Conservation (phyloP, 2,329 filamentous ascomycete genomes). For the Leptographium galeiforme region DNA sequence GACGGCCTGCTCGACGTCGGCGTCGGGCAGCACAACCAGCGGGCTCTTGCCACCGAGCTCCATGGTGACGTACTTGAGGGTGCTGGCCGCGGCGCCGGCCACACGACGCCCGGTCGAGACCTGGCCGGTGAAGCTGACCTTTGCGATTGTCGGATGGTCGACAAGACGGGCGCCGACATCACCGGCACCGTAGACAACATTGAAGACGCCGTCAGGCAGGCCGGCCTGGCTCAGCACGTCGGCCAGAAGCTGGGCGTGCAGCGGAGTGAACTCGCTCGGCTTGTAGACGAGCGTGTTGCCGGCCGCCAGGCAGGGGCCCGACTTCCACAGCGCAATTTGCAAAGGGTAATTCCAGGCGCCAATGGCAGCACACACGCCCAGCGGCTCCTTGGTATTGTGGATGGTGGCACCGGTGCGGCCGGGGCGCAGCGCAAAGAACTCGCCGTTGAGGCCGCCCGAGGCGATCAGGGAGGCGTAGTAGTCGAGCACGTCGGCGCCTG, state of each 20-base stretch:
- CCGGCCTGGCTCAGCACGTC: conserved; percentile 26
- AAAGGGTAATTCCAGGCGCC: conserved; percentile 27
- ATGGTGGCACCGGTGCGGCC: conserved; percentile 30
- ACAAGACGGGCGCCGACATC: conserved; percentile 11
- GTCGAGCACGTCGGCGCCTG: conserved; percentile 24
- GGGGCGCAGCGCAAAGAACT: conserved; percentile 23
- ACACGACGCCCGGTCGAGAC: conserved; percentile 54
- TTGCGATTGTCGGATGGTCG: conserved; percentile 30
- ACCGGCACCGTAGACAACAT: conserved; percentile 28
- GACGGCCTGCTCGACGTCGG: conserved; percentile 65
- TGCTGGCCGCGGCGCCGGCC: conserved; percentile 43
- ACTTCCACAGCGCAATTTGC: conserved; percentile 24
- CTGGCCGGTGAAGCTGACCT: conserved; percentile 58
- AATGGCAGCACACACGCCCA: conserved; percentile 20
- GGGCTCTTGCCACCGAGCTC: conserved; percentile 58
- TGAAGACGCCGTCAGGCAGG: conserved; percentile 29
- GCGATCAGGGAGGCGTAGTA: conserved; percentile 21
- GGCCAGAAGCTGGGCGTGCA: conserved; percentile 22
- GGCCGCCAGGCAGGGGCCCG: conserved; percentile 27
- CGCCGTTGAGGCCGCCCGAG: conserved; percentile 14
- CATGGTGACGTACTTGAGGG: conserved; percentile 57
- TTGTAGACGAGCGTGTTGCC: conserved; percentile 32
- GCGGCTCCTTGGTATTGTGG: conserved; percentile 22
- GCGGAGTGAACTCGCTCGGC: conserved; percentile 28
- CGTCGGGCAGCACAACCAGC: conserved; percentile 61